These are phyloP conservation scores for Emydomyces testavorans DNA, from an alignment of 2,329 filamentous ascomycete genomes.

Conservation along the genomic window DNA sequence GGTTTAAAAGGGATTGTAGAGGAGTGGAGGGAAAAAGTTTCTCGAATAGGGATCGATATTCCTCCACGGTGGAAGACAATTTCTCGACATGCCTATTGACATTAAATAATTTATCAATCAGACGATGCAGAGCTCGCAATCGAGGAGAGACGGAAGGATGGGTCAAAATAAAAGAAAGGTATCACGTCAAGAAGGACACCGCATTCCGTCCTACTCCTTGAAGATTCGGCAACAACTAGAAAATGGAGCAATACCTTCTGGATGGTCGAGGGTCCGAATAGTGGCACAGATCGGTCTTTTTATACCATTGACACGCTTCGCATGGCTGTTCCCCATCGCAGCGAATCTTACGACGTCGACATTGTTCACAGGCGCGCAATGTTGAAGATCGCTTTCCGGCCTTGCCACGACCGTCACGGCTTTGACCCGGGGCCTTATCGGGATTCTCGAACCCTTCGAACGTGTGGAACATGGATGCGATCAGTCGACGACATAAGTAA, in stretches of 20 bases:
- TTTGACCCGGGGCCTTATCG: constrained; percentile 21
- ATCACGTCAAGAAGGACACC: background rate
- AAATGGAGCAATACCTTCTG: constrained; percentile 48
- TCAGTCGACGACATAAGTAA: no score
- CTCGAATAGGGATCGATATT: constrained; percentile 52
- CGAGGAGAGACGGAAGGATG: background rate
- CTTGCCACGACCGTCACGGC: constrained; percentile 25
- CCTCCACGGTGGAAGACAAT: constrained; percentile 53
- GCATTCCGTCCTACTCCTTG: no score
- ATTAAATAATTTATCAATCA: background rate
- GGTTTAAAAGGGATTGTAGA: constrained; percentile 40
- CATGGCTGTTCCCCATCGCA: constrained; percentile 74
- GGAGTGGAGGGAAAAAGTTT: constrained; percentile 51
- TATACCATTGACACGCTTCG: constrained; percentile 70
- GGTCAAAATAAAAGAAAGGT: background rate
- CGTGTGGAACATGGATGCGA: constrained; percentile 31
- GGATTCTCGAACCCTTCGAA: constrained; percentile 34
- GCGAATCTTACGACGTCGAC: constrained; percentile 69
- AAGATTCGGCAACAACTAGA: background rate
- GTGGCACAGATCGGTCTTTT: constrained; percentile 64
- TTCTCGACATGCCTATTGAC: constrained; percentile 39
- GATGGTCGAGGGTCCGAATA: constrained; percentile 75
- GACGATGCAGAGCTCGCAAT: background rate
- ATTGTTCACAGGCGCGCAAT: constrained; percentile 55
- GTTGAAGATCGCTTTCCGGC: constrained; percentile 30